phyloP scores from a whole-genome alignment of 345 rosid genomes.

The Sonneratia alba region DNA sequence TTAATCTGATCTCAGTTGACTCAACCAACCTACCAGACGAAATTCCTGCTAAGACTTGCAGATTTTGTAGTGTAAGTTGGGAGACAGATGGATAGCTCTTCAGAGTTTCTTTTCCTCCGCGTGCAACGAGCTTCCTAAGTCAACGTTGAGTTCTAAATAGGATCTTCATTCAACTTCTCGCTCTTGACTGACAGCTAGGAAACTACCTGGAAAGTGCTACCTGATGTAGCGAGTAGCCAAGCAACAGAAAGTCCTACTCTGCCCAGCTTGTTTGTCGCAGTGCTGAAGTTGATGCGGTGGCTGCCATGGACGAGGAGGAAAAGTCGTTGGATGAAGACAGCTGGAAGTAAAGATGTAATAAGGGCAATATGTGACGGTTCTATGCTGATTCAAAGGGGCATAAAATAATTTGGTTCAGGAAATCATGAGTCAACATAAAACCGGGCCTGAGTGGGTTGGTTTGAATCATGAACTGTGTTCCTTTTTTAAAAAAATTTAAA shows the following conservation, averaged over 20 bases:
- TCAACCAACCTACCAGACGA: not conserved
- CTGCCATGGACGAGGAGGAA: slow-evolving; percentile 61
- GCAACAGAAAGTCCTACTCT: not conserved
- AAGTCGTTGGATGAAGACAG: slow-evolving; percentile 82
- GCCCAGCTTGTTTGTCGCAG: slow-evolving; percentile 25
- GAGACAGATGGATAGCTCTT: not conserved
- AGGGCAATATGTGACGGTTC: no score
- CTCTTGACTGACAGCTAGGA: not conserved
- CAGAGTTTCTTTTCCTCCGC: not conserved
- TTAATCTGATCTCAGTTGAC: not conserved
- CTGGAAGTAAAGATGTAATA: slow-evolving; percentile 35
- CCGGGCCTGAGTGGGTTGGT: no score
- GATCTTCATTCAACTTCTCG: not conserved
- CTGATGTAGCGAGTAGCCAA: not conserved
- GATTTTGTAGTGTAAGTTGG: not conserved
- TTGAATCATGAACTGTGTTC: no score
- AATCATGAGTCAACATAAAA: no score
- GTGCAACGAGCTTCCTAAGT: not conserved
- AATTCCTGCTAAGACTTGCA: not conserved
- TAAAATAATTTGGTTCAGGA: no score
- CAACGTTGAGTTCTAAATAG: no score
- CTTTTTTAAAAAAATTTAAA: no score
- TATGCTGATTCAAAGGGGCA: slow-evolving; percentile 34
- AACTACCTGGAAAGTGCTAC: not conserved
- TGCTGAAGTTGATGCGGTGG: slow-evolving; percentile 68